Evolutionary conservation across 768 basidiomycete genomes (phyloP).

Genomic region (Podaxis carcinomalis): DNA sequence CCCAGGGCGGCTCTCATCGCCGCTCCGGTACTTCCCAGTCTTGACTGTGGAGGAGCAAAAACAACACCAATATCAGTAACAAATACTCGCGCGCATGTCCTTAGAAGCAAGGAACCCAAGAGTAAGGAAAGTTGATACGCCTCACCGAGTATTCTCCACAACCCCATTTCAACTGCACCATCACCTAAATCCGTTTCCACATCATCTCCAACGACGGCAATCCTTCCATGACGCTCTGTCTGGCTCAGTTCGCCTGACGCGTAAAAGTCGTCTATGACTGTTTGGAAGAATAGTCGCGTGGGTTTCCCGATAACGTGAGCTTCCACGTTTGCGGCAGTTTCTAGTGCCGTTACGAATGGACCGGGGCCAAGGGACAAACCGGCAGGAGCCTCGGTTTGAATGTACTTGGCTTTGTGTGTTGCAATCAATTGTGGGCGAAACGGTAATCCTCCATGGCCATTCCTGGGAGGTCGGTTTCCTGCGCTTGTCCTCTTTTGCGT

Average conservation of each 20-base stretch:
- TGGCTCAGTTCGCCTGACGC: conserved; percentile 14
- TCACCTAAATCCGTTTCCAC: conserved; percentile 58
- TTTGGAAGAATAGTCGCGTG: conserved; percentile 50
- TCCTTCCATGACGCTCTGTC: conserved; percentile 19
- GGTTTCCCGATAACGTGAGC: conserved; percentile 67
- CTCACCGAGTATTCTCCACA: conserved; percentile 63
- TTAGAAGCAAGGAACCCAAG: not conserved
- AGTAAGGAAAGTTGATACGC: not conserved
- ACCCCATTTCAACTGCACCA: conserved; percentile 53
- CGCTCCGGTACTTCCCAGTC: conserved; percentile 66
- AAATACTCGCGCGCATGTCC: not conserved
- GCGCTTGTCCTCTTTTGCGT: not conserved
- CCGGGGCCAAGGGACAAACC: conserved; percentile 66
- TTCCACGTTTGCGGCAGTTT: conserved; percentile 42
- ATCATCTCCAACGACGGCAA: conserved; percentile 67
- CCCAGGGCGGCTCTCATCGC: conserved; percentile 44
- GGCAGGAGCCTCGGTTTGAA: conserved; percentile 37
- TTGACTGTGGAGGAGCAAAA: conserved; percentile 34
- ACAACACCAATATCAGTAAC: conserved; percentile 9
- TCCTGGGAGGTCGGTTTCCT: conserved; percentile 3
- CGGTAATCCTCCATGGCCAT: not conserved
- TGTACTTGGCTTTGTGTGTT: conserved; percentile 54
- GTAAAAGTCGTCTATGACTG: conserved; percentile 41
- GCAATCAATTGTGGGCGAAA: conserved; percentile 43
- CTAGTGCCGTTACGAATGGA: conserved; percentile 63